These are phyloP conservation scores for Saccharomycopsis babjevae DNA, from an alignment of 805 yeast genomes.

Conservation along the genomic window DNA sequence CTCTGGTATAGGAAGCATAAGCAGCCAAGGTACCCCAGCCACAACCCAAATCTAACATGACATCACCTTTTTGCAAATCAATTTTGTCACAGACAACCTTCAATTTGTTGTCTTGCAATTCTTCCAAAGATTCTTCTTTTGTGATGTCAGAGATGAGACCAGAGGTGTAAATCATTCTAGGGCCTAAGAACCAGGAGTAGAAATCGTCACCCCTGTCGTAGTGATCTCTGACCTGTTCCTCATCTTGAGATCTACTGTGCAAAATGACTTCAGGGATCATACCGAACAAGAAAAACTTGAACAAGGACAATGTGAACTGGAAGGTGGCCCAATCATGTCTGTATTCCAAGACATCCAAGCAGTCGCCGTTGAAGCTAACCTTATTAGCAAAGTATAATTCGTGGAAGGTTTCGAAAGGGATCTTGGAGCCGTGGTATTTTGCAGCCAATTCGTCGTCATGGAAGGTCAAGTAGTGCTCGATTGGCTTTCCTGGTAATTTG, in stretches of 20 bases:
- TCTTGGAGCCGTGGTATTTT: conserved; percentile 68
- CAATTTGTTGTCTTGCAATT: conserved; percentile 82
- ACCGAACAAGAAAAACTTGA: conserved; percentile 72
- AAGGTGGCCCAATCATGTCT: conserved; percentile 89
- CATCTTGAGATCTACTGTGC: conserved; percentile 91
- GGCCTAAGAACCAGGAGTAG: conserved; percentile 89
- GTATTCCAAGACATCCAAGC: conserved; percentile 71
- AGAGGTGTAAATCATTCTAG: conserved; percentile 88
- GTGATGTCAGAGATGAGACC: conserved; percentile 70
- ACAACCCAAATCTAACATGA: conserved; percentile 77
- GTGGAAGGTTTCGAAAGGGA: conserved; percentile 89
- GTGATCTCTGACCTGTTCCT: conserved; percentile 92
- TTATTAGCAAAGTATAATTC: conserved; percentile 76
- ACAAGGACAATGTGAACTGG: conserved; percentile 65
- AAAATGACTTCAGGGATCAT: conserved; percentile 87
- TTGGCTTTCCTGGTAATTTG: conserved; percentile 63
- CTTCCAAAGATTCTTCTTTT: conserved; percentile 62
- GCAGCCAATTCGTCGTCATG: conserved; percentile 60
- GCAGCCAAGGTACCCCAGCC: conserved; percentile 95
- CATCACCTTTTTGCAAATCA: conserved; percentile 61
- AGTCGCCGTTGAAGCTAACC: conserved; percentile 82
- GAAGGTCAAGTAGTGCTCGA: conserved; percentile 72
- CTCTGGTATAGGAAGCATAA: conserved; percentile 70
- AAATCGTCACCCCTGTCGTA: conserved; percentile 95
- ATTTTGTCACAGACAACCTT: conserved; percentile 82